A percentile compares a stretch with the other conserved stretches of the same genome.
These are phyloP conservation scores for Cardamine resedifolia DNA, from an alignment of 345 rosid species.

Conservation along the genomic window DNA sequence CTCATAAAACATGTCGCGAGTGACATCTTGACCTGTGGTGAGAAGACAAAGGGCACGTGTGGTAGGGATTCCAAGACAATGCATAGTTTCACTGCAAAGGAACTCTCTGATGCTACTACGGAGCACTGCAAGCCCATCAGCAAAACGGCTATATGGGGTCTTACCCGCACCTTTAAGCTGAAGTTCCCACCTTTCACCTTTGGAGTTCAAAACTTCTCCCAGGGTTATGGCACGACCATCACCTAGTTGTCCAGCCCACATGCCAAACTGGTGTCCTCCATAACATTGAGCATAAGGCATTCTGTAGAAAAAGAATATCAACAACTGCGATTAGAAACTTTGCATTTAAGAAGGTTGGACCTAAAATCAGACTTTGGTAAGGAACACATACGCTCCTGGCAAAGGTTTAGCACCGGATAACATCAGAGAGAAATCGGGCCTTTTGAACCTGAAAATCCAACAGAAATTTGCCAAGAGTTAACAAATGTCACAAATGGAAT, in stretches of 20 bases:
- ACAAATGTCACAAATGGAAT: background rate
- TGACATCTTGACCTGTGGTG: slow-evolving; percentile 85
- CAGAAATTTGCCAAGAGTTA: background rate
- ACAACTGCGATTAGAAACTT: slow-evolving; percentile 15
- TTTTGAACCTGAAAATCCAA: slow-evolving; percentile 65
- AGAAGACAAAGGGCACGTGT: slow-evolving; percentile 95
- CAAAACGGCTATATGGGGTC: slow-evolving; percentile 96
- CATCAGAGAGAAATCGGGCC: slow-evolving; percentile 75
- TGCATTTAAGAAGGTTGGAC: background rate
- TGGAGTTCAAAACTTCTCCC: slow-evolving; percentile 83
- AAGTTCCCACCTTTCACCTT: slow-evolving; percentile 90
- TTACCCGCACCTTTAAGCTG: slow-evolving; percentile 97
- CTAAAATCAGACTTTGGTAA: background rate
- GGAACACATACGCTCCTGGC: slow-evolving; percentile 68
- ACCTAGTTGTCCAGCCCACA: slow-evolving; percentile 99
- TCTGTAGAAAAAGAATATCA: slow-evolving; percentile 42
- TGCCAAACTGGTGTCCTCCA: slow-evolving; percentile 98
- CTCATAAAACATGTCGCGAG: slow-evolving; percentile 99
- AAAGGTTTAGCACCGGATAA: slow-evolving; percentile 77
- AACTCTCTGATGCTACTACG: slow-evolving; percentile 97
- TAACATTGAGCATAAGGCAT: slow-evolving; percentile 90
- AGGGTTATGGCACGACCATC: slow-evolving; percentile 97
- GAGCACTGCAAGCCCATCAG: slow-evolving; percentile 96
- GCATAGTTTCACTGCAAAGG: slow-evolving; percentile 95
- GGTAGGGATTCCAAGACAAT: slow-evolving; percentile 89